These are phyloP conservation scores for Jimgerdemannia flammicorona DNA, from an alignment of 192 early-diverging fungal genomes.

Conservation along the genomic window DNA sequence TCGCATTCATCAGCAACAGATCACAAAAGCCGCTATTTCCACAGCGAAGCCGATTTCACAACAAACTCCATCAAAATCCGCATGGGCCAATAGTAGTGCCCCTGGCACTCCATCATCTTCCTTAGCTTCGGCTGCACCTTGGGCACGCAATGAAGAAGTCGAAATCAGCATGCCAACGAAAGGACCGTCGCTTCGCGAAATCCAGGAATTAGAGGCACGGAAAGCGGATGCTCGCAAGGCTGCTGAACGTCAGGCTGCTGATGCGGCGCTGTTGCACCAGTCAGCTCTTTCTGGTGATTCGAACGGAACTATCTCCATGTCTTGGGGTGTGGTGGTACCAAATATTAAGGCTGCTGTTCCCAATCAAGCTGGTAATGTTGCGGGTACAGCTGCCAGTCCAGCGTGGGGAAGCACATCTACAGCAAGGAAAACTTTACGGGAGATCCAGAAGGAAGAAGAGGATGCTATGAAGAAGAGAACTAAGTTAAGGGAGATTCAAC, in stretches of 20 bases:
- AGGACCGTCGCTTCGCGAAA: conserved; percentile 53
- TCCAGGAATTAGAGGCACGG: conserved; percentile 57
- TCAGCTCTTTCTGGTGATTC: conserved; percentile 1
- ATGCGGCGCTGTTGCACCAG: conserved; percentile 11
- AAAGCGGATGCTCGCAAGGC: conserved; percentile 12
- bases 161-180: conserved; percentile 11
- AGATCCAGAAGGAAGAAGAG: conserved; percentile 56
- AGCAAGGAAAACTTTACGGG: conserved; percentile 52
- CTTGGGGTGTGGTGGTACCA: conserved; percentile 35
- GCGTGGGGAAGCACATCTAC: conserved; percentile 31
- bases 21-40: conserved; percentile 3
- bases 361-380: conserved; percentile 12
- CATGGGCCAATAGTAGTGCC: conserved; percentile 8
- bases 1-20: conserved; percentile 23
- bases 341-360: conserved; percentile 17
- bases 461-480: conserved; percentile 41
- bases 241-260: conserved; percentile 27
- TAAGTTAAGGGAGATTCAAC: conserved; percentile 16
- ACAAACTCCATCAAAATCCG: neutral
- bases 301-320: conserved; percentile 15
- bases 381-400: conserved; percentile 14
- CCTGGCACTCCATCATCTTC: conserved; percentile 12
- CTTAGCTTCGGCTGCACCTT: conserved; percentile 30
- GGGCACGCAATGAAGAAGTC: neutral
- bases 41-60: neutral